A percentile compares a stretch with the other conserved stretches of the same genome.
phyloP scores from a whole-genome alignment of 2,329 filamentous ascomycete genomes.

The Pseudogymnoascus sp. region DNA sequence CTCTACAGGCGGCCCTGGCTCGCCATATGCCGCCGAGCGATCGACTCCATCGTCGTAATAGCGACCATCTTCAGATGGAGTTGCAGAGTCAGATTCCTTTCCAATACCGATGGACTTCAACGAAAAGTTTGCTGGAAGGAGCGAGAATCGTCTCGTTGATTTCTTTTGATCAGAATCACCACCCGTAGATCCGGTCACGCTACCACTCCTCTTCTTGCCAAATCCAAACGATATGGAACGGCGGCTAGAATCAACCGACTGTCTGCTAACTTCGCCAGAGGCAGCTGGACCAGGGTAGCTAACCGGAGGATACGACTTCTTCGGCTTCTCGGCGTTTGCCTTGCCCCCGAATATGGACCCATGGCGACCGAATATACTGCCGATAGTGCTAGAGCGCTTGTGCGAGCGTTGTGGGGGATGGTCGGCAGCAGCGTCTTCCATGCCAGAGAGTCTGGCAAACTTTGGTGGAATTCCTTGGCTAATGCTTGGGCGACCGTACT shows the following conservation, averaged over 20 bases:
- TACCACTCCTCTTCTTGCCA: constrained; percentile 63
- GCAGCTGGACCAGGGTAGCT: constrained; percentile 75
- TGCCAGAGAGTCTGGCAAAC: constrained; percentile 50
- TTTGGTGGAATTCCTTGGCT: constrained; percentile 45
- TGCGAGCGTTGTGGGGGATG: constrained; percentile 34
- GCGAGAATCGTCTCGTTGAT: constrained; percentile 59
- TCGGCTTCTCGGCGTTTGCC: constrained; percentile 53
- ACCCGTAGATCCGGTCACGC: constrained; percentile 49
- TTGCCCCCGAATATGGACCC: constrained; percentile 70
- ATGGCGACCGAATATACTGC: constrained; percentile 73
- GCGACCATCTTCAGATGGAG: constrained; percentile 19
- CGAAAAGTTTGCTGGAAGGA: constrained; percentile 58
- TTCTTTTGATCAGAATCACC: constrained; percentile 42
- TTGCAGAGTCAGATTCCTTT: constrained; percentile 36
- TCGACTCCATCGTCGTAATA: constrained; percentile 22
- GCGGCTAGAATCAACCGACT: constrained; percentile 66
- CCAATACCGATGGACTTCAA: constrained; percentile 56
- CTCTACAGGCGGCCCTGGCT: constrained; percentile 3
- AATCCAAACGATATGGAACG: constrained; percentile 64
- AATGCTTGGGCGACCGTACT: constrained; percentile 53
- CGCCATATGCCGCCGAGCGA: constrained; percentile 19
- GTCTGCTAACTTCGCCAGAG: constrained; percentile 37
- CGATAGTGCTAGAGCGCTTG: constrained; percentile 68
- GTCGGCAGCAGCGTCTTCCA: constrained; percentile 34
- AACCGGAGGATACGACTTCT: constrained; percentile 71